Evolutionary conservation across 2,329 filamentous ascomycete genomes (phyloP).

Genomic region (Fusarium sp.): DNA sequence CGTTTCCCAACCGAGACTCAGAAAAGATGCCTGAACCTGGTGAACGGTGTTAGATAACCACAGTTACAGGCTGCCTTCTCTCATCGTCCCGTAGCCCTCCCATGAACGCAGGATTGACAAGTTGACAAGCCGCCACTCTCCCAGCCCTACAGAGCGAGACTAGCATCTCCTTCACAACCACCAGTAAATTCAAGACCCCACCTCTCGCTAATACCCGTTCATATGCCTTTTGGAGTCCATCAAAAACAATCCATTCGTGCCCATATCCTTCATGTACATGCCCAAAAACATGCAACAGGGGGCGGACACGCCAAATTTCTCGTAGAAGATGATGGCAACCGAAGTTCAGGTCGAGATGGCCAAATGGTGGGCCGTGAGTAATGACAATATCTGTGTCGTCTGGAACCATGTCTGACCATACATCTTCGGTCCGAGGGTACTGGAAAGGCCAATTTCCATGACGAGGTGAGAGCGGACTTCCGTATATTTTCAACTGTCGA

Average conservation of each 20-base stretch:
- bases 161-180: conserved; percentile 8
- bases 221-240: conserved; percentile 46
- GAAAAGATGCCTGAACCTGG: background rate
- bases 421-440: conserved; percentile 49
- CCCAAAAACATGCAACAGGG: conserved; percentile 71
- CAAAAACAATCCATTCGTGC: conserved; percentile 47
- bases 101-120: conserved; percentile 24
- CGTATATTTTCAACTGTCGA: conserved; percentile 45
- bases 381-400: conserved; percentile 52
- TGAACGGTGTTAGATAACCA: background rate
- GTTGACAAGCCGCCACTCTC: conserved; percentile 1
- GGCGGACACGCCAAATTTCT: conserved; percentile 66
- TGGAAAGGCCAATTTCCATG: conserved; percentile 58
- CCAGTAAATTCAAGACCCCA: conserved; percentile 10
- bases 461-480: conserved; percentile 50
- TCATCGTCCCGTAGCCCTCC: conserved; percentile 19
- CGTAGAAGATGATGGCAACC: conserved; percentile 52
- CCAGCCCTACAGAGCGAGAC: conserved; percentile 3
- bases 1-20: background rate
- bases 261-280: conserved; percentile 71
- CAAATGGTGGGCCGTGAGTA: conserved; percentile 54
- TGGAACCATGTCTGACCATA: conserved; percentile 45
- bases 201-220: conserved; percentile 4
- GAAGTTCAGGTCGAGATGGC: conserved; percentile 51
- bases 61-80: conserved; percentile 1